Base-by-base conservation (phyloP, 305 asterid genomes). In the Coffea humblotiana region DNA sequence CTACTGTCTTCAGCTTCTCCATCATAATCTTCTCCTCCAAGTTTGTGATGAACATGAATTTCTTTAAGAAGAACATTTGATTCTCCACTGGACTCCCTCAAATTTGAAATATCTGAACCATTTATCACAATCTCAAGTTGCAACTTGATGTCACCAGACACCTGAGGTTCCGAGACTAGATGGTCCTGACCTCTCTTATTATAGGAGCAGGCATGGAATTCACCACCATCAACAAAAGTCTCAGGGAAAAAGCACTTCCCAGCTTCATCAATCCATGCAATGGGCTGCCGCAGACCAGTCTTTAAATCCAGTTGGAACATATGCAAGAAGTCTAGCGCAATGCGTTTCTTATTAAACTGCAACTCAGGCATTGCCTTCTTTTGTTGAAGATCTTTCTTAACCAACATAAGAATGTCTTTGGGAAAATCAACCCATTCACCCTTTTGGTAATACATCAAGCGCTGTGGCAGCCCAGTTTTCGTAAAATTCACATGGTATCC, bases 181-280 rank as follows among this genome's bases (percentile, higher is more conserved):
- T 81, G 84, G 47, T 63, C 79, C 48, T 72, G 58, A 66, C 72
- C 90, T 75, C 88, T 83, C 37, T 83, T 80, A 84, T n/a, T 29
- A 35, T 29, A 68, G 0, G 71, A 68, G 80, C 79, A 69, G 68
- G 67, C 81, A 54, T 79, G 81, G 27, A 81, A 73, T 75, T 86
- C 91, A 80, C 83, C 88, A 85, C 49, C 78, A 51, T 80, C 87
- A 72, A 86, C 77, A 79, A 91, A 79, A 49, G 88, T 84, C 79
- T 96, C 97, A 32, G 99, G 99, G 79, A 93, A 94, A 84, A 91
- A 94, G 85, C 98, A 94, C 77, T 85, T 82, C 37, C 95, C 99
- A 65, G 91, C 86, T 67, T 88, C 91, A 85, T 96, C 99, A 85
- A 96, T 91, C 98, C 99, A 96, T 49, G 98, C 97, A 86, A 96